Conservation (phyloP, 179 eudicot species). For the Silene vulgaris region DNA sequence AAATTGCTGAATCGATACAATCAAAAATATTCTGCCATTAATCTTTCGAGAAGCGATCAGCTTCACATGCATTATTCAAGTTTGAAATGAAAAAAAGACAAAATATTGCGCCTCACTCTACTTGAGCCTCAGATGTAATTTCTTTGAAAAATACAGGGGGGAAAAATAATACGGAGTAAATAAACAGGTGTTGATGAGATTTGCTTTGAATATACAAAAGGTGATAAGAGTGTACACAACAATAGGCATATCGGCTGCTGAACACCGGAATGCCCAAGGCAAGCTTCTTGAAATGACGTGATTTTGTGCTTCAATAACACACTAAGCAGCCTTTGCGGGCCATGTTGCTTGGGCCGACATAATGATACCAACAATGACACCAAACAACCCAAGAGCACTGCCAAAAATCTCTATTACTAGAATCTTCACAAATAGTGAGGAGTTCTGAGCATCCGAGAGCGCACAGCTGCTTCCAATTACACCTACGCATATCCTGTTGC, state of each 20-base stretch:
- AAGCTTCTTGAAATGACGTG: constrained; percentile 8
- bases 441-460: constrained; percentile 92
- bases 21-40: too few relatives aligned
- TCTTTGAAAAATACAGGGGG: neutral
- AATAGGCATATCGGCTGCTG: constrained; percentile 20
- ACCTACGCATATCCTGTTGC: constrained; percentile 77
- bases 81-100: neutral
- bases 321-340: constrained; percentile 50
- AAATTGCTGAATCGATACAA: too few relatives aligned
- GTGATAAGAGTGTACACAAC: constrained; percentile 18
- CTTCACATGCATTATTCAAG: too few relatives aligned
- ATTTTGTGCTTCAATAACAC: neutral
- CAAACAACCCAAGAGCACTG: constrained; percentile 94
- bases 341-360: constrained; percentile 99
- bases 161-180: too few relatives aligned
- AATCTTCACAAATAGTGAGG: constrained; percentile 89
- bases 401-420: constrained; percentile 95
- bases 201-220: constrained; percentile 29
- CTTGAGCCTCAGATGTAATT: constrained; percentile 13
- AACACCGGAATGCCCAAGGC: constrained; percentile 13
- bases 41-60: too few relatives aligned
- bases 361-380: constrained; percentile 92
- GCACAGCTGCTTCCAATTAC: constrained; percentile 99
- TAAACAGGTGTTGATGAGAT: constrained; percentile 8
- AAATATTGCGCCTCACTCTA: constrained; percentile 18